Evolutionary conservation across 2,329 filamentous ascomycete species (phyloP).

Genomic region (Colletotrichum chlorophyti): DNA sequence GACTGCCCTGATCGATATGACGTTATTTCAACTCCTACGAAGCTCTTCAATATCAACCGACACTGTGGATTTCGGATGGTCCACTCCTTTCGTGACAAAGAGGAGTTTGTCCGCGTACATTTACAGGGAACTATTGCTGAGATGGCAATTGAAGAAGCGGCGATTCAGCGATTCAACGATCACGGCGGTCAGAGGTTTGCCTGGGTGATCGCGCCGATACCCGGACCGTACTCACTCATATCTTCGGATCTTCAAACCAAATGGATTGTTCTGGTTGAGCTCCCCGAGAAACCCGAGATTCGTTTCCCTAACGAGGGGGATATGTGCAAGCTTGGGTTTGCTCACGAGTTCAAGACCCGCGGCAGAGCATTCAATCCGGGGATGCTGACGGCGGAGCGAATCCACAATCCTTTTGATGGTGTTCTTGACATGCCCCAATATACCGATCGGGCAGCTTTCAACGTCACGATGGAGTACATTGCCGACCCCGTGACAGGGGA

Average conservation of each 20-base stretch:
- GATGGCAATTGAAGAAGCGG: slow-evolving; percentile 7
- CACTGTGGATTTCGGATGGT: slow-evolving; percentile 14
- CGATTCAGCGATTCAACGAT: slow-evolving; percentile 1
- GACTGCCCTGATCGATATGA: too few relatives aligned
- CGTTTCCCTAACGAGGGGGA: slow-evolving; percentile 15
- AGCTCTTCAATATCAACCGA: too few relatives aligned
- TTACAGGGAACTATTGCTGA: slow-evolving; percentile 14
- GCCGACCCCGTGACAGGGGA: slow-evolving; percentile 7
- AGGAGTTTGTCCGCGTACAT: slow-evolving; percentile 19
- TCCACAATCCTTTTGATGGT: slow-evolving; percentile 12
- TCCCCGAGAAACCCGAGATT: not conserved
- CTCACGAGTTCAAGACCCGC: not conserved
- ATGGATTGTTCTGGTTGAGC: slow-evolving; percentile 16
- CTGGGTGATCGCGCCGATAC: slow-evolving; percentile 11
- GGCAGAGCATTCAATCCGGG: slow-evolving; percentile 3
- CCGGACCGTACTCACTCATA: slow-evolving; percentile 2
- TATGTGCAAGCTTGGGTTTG: slow-evolving; percentile 1
- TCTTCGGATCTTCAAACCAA: slow-evolving; percentile 15
- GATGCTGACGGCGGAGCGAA: slow-evolving; percentile 3
- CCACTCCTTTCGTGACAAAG: slow-evolving; percentile 8
- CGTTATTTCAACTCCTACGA: too few relatives aligned
- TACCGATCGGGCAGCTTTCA: slow-evolving; percentile 5
- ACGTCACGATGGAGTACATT: slow-evolving; percentile 14
- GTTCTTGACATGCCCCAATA: not conserved
- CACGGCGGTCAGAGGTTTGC: not conserved